phyloP scores from a whole-genome alignment of 2,329 filamentous ascomycete genomes.

The Chrysoporthe cubensis region DNA sequence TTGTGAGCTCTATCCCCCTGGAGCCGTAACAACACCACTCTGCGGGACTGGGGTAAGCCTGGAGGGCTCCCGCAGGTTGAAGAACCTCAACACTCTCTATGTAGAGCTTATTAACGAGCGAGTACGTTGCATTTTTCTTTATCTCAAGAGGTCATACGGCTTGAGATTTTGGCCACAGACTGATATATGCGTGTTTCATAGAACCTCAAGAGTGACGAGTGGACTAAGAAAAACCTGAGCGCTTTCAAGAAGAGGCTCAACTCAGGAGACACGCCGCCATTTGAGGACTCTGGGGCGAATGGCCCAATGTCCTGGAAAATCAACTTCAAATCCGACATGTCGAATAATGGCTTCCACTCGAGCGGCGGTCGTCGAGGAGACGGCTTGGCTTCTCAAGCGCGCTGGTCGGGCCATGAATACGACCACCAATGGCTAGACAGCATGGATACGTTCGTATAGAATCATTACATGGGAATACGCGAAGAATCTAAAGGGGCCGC shows the following conservation, averaged over 20 bases:
- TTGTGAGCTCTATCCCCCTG: conserved; percentile 1
- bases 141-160: neutral
- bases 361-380: neutral
- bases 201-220: neutral
- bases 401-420: neutral
- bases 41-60: conserved; percentile 6
- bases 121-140: neutral
- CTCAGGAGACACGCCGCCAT: neutral
- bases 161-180: neutral
- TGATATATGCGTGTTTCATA: neutral
- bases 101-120: neutral
- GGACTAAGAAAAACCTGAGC: neutral
- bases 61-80: neutral
- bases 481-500: neutral
- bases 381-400: neutral
- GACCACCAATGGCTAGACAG: neutral
- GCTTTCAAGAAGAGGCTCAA: neutral
- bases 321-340: neutral
- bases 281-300: neutral
- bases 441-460: neutral
- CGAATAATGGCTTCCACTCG: neutral
- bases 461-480: neutral
- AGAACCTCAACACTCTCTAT: neutral
- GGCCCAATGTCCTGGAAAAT: neutral
- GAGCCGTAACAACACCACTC: conserved; percentile 10